These are phyloP conservation scores for Sporothrix dimorphospora DNA, from an alignment of 2,329 filamentous ascomycete species.

Conservation along the genomic window DNA sequence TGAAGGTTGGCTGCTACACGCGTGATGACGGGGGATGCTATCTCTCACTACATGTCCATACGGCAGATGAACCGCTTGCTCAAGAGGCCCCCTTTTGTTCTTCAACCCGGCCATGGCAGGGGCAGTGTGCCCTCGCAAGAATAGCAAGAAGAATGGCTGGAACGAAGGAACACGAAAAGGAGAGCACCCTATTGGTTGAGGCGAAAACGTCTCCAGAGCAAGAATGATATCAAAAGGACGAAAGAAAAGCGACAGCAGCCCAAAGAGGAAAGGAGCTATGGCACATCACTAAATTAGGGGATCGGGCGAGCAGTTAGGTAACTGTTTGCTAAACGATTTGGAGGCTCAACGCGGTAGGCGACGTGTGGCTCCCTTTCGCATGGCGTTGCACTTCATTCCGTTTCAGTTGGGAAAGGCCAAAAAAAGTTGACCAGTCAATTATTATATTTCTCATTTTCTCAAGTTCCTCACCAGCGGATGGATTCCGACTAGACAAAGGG, in stretches of 20 bases:
- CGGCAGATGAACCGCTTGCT: not conserved
- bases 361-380: too few relatives aligned
- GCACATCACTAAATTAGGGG: not conserved
- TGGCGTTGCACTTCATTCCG: not conserved
- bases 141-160: not conserved
- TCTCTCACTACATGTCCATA: not conserved
- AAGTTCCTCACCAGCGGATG: not conserved
- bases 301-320: not conserved
- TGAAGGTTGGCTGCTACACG: not conserved
- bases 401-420: not conserved
- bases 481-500: too few relatives aligned
- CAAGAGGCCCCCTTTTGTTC: not conserved
- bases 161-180: not conserved
- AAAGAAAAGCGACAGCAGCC: not conserved
- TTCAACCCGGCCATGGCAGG: not conserved
- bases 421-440: not conserved
- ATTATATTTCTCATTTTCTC: constrained; percentile 16
- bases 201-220: not conserved
- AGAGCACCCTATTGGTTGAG: not conserved
- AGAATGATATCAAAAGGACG: not conserved
- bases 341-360: not conserved
- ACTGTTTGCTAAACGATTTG: constrained; percentile 2
- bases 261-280: not conserved
- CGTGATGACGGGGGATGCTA: not conserved
- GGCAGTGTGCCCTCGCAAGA: not conserved